phyloP scores from a whole-genome alignment of 108 stramenopile species.

The Nitzschia sp. region DNA sequence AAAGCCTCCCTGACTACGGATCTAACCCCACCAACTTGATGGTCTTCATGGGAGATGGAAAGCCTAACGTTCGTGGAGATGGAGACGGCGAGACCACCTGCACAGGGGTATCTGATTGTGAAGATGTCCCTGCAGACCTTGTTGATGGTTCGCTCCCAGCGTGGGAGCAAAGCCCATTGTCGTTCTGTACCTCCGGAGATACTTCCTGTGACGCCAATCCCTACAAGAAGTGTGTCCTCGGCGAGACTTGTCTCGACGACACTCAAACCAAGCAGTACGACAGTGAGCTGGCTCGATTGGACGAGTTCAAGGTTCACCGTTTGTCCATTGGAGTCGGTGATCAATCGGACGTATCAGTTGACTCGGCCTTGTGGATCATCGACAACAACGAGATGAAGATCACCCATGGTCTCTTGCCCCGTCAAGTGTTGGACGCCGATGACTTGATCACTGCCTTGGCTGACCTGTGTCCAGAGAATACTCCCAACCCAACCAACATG shows the following conservation, averaged over 20 bases:
- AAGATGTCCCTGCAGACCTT: background rate
- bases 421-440: background rate
- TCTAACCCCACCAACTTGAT: slow-evolving; percentile 23
- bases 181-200: background rate
- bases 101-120: slow-evolving; percentile 1
- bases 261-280: slow-evolving; percentile 12
- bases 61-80: slow-evolving; percentile 38
- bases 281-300: slow-evolving; percentile 23
- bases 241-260: slow-evolving; percentile 7
- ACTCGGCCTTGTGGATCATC: slow-evolving; percentile 23
- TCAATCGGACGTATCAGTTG: slow-evolving; percentile 12
- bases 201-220: background rate
- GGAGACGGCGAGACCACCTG: slow-evolving; percentile 32
- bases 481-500: slow-evolving; percentile 3
- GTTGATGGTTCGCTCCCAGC: background rate
- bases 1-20: background rate
- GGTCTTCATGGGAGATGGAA: slow-evolving; percentile 42
- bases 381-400: slow-evolving; percentile 14
- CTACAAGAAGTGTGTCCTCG: slow-evolving; percentile 22
- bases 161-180: background rate
- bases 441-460: slow-evolving; percentile 11
- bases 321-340: slow-evolving; percentile 37
- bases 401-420: slow-evolving; percentile 5
- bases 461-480: slow-evolving; percentile 17
- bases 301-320: slow-evolving; percentile 18